Base-by-base conservation (phyloP, 495 filamentous ascomycete genomes). In the Tuber magnatum region DNA sequence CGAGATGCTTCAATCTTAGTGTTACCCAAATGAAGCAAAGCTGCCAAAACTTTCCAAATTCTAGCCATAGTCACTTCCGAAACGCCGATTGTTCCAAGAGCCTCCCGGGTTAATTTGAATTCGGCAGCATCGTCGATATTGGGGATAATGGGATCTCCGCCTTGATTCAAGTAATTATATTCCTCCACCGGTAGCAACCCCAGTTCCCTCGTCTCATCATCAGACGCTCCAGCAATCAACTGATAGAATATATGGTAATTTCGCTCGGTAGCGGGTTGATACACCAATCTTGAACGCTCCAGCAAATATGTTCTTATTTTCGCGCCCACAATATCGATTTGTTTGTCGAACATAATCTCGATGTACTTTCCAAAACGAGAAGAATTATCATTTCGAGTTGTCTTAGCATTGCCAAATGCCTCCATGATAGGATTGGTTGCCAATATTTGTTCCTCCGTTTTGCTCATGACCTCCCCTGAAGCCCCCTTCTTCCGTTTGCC, bases 161-260 rank as follows among this genome's bases (percentile, higher is more conserved):
- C 95, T 84, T 99, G 95, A 84, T 97, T 99, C 61, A 98, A 88
- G 83, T 97, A 99, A 75, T 94, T 91, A 79, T 95, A 97, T 77
- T 97, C 91, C 82, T 97, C 94, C 41, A 94, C 88, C 0, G 94
- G 89, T 42, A 92, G 83, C 75, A 99, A 85, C 44, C 89, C 87
- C 72, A 96, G 87, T 72, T 93, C 89, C 81, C 93, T 88, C 78
- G 89, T 91, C 83, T 98, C 93, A 75, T 87, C 86, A 74, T 96
- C 92, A n/a, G 93, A 90, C 41, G 93, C 91, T 76, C 95, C 95
- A n/a, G 94, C 94, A 73, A 97, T 90, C 51, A 99, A 87, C 85
- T 99, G 95, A 84, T 99, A 98, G 85, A 99, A 99, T 79, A 99
- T 94, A 84, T 99, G 95, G 84, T 99, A 99, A 83, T 99, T 99